Evolutionary conservation across 1,139 yeast genomes (phyloP).

Genomic region (Yamadazyma blattariae): DNA sequence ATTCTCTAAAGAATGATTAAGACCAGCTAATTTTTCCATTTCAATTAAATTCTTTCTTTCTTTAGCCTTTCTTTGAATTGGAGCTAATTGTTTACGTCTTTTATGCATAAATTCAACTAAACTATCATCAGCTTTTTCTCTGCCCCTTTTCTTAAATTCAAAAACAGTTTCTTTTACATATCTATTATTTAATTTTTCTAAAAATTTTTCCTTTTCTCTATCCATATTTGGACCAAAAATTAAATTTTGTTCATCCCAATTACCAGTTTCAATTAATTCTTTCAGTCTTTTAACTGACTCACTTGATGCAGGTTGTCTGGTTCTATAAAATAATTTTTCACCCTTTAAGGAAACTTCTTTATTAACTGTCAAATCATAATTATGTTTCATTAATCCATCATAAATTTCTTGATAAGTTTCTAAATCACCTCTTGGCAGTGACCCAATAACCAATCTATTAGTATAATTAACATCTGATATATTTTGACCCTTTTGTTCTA

Average conservation of each 20-base stretch:
- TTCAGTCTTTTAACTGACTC: slow-evolving; percentile 85
- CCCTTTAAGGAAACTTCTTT: slow-evolving; percentile 80
- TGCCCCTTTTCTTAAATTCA: slow-evolving; percentile 66
- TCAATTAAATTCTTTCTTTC: slow-evolving; percentile 69
- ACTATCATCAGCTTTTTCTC: slow-evolving; percentile 55
- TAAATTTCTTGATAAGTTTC: slow-evolving; percentile 75
- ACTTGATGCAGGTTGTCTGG: slow-evolving; percentile 81
- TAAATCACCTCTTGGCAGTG: slow-evolving; percentile 68
- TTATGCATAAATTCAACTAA: slow-evolving; percentile 81
- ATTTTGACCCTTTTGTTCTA: slow-evolving; percentile 43
- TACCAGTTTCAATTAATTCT: slow-evolving; percentile 67
- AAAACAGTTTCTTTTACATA: slow-evolving; percentile 85
- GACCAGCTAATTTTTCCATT: slow-evolving; percentile 74
- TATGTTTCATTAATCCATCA: slow-evolving; percentile 55
- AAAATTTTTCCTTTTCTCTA: slow-evolving; percentile 67
- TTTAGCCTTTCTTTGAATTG: slow-evolving; percentile 73
- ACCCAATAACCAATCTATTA: slow-evolving; percentile 77
- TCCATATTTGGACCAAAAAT: slow-evolving; percentile 74
- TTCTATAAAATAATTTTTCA: slow-evolving; percentile 80
- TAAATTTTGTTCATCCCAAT: slow-evolving; percentile 87
- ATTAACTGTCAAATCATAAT: slow-evolving; percentile 67
- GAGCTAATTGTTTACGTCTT: slow-evolving; percentile 85
- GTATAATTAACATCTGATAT: slow-evolving; percentile 44
- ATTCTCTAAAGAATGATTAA: slow-evolving; percentile 69
- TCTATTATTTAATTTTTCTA: slow-evolving; percentile 69